Evolutionary conservation across 768 basidiomycete species (phyloP), one percentile per base, ranked within the genome.

Genomic region (Pulveroboletus sp.): DNA sequence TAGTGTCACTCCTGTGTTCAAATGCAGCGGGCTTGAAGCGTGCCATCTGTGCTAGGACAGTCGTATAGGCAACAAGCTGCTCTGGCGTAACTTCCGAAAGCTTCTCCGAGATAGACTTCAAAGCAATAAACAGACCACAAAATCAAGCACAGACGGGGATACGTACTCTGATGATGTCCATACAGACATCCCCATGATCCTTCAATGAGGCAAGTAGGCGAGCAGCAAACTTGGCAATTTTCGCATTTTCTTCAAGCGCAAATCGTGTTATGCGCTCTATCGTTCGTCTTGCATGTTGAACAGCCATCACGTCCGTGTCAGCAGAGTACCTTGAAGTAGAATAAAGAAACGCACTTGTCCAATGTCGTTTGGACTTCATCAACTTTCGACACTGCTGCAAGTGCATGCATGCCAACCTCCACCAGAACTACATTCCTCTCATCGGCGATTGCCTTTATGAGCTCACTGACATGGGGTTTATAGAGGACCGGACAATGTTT

Each of bases 211-310:
- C 79, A 18, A 95, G 61, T 31, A 89, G 73, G 18, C 93, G 79
- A 3, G 89, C 82, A 1, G 92, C 88, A 65, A 90, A 94, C 65
- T 97, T 97, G 17, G 91, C 87, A 54, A 85, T 81, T 18, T 79
- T 76, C 24, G 74, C 71, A 46, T 86, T 78, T 5, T 79, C 75
- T 24, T 80, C 80, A 28, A 83, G 58, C 0, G 79, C 85, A 56
- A 81, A 78, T 37, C 79, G 77, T 45, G 69, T 70, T 11, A 88
- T 73, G 14, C 83, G 76, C 26, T 93, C 88, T 10, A 81, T 67
- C 1, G 82, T 82, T 32, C 83, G 79, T 62, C 89, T 92, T 51
- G 10, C 55, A 39, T 47, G 18, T 32, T 15, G 14, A 44, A 46
- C 12, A 18, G 18, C 12, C 33, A 36, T 24, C 10, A 21, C 8